Evolutionary conservation across 2,329 filamentous ascomycete species (phyloP), one percentile per base, ranked within the genome.

Genomic region (Nannizziopsis barbatae): DNA sequence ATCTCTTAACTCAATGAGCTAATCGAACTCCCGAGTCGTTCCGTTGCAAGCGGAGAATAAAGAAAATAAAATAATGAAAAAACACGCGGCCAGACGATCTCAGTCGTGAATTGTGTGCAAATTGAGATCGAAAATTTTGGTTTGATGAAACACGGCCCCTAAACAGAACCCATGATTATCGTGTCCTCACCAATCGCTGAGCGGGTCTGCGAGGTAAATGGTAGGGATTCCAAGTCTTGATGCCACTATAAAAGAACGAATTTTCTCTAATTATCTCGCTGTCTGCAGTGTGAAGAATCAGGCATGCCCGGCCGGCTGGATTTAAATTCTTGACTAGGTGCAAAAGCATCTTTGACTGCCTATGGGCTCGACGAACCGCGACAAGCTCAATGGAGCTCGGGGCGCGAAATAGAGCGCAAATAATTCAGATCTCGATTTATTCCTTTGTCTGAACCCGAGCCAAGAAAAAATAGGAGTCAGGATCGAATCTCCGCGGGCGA

Each of bases 101-200:
- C 18, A n/a, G 33, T 35, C 43, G 36, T 39, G 8, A 39, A 33
- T 46, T 12, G 17, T 31, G 43, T 38, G 42, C 33, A 22, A 47
- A 41, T 35, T 20, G 10, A 47, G 32, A 18, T 35, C 17, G 20
- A 47, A 37, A 17, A 20, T 36, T 47, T 38, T 22, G 45, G 45
- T 47, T 47, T 32, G 44, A 47, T 47, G 45, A 47, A 47, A 47
- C 45, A 38, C 37, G 40, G 45, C 45, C 37, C 37, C 41, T 47
- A 47, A 27, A 41, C 45, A 32, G 40, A 41, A 5, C 12, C 37
- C 37, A 35, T 41, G 37, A 30, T 35, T 18, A 14, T 11, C 12
- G 14, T 37, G 18, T 15, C 33, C 31, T 32, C 44, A 39, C 44
- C 44, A 47, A 47, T 47, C 36, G 40, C 37, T 40, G 35, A 37